Percentiles rank a stretch among this genome's conserved stretches.
Evolutionary conservation across 148 eudicot genomes (phyloP).

Genomic region (Nyssa sinensis): DNA sequence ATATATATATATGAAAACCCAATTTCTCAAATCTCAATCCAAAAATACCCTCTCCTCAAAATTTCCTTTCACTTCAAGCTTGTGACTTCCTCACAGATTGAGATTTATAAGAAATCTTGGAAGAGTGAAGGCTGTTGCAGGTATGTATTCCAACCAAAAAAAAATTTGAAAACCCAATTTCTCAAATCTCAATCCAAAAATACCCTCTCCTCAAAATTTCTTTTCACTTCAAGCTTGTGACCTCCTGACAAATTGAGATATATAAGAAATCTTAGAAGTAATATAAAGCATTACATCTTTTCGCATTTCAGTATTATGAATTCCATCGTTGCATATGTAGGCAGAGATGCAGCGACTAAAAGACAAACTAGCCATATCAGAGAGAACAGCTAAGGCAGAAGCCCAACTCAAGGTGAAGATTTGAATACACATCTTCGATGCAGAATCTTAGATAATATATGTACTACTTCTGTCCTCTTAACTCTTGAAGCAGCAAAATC

Average conservation of each 20-base stretch:
- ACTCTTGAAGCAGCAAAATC: background rate
- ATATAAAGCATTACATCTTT: background rate
- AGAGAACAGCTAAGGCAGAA: slow-evolving; percentile 88
- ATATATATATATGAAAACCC: too few species aligned
- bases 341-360: slow-evolving; percentile 82
- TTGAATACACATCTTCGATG: slow-evolving; percentile 5
- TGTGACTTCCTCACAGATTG: background rate
- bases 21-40: background rate
- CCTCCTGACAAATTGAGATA: background rate
- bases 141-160: slow-evolving; percentile 23
- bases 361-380: slow-evolving; percentile 71
- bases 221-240: background rate
- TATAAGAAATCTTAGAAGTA: background rate
- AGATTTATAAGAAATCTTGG: too few species aligned
- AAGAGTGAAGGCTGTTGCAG: slow-evolving; percentile 78
- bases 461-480: background rate
- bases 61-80: background rate
- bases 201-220: background rate
- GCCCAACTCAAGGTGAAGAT: slow-evolving; percentile 73
- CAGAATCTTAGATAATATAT: background rate
- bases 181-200: background rate
- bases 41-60: background rate
- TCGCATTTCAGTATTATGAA: background rate
- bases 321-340: slow-evolving; percentile 28
- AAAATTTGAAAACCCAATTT: background rate